Base-by-base conservation (phyloP, 306 rosid genomes). In the Hylodesmum podocarpum region DNA sequence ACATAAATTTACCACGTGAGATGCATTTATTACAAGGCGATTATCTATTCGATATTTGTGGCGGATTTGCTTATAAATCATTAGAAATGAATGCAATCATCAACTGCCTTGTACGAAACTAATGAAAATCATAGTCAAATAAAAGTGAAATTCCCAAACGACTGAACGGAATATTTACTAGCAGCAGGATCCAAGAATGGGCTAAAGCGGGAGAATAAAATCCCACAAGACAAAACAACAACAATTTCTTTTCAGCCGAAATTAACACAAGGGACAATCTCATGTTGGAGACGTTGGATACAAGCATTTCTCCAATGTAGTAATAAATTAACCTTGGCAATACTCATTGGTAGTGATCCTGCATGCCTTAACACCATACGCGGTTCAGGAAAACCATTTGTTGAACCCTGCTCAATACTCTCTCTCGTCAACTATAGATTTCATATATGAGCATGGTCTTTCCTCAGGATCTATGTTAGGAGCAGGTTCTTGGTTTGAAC, bases 361-460 rank as follows among this genome's bases (percentile, higher is more conserved):
- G 75, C 89, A 82, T 3, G 94, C 68, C 74, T 82, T 90, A 41
- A 79, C 84, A 61, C 82, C 89, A 87, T 84, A 37, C 81, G 89
- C 3, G 92, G 67, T 28, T 78, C 87, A 0, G 88, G 40, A 58
- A 84, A 59, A 49, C 75, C 81, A 83, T 81, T 78, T 29, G 96
- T 54, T 8, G 93, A 86, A 77, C 92, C 85, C 88, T 85, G 89
- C 49, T 86, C 91, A 70, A 87, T 84, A 95, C 28, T 87, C 97
- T 79, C 91, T 84, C 68, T 88, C 96, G 33, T 92, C 93, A 36
- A 72, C 97, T 76, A 89, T 54, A 58, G 97, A 82, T 76, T 92
- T 95, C 84, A 90, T 70, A 40, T 49, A 90, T 9, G 93, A 72
- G 80, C 91, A 89, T 7, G 95, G 75, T 46, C 84, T 86, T 61